phyloP scores from a whole-genome alignment of 1,139 yeast genomes.

The Diutina ranongensis region DNA sequence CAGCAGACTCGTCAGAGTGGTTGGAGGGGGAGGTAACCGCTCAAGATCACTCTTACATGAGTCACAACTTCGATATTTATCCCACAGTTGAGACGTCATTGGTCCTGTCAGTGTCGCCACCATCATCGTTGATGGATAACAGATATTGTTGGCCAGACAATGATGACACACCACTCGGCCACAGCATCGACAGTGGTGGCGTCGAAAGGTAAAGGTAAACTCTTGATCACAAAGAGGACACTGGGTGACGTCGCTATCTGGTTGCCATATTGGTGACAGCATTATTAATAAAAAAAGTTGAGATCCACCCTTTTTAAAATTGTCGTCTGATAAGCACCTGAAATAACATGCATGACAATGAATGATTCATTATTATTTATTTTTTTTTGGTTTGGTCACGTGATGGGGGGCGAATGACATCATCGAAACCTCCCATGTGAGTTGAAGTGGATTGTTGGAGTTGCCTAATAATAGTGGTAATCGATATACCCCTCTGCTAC shows the following conservation, averaged over 20 bases:
- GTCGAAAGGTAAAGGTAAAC: conserved; percentile 60
- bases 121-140: conserved; percentile 29
- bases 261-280: conserved; percentile 57
- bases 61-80: conserved; percentile 55
- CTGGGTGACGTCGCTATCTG: conserved; percentile 45
- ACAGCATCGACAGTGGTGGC: conserved; percentile 89
- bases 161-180: conserved; percentile 64
- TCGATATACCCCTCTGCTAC: too few species aligned
- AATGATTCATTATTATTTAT: too few species aligned
- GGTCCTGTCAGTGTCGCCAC: conserved; percentile 22
- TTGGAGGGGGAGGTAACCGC: conserved; percentile 37
- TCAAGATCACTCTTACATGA: conserved; percentile 53
- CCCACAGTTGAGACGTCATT: conserved; percentile 17
- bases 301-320: too few species aligned
- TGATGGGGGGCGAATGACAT: too few species aligned
- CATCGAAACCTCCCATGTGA: too few species aligned
- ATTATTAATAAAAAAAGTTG: too few species aligned
- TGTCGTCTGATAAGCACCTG: too few species aligned
- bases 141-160: conserved; percentile 42
- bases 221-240: conserved; percentile 51
- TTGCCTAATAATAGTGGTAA: too few species aligned
- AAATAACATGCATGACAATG: too few species aligned
- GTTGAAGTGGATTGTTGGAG: too few species aligned
- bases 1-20: conserved; percentile 7
- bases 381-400: too few species aligned